Percentiles rank a stretch among this genome's conserved stretches.
phyloP scores from a whole-genome alignment of 2,329 filamentous ascomycete species.

The Hypoxylon rubiginosum region DNA sequence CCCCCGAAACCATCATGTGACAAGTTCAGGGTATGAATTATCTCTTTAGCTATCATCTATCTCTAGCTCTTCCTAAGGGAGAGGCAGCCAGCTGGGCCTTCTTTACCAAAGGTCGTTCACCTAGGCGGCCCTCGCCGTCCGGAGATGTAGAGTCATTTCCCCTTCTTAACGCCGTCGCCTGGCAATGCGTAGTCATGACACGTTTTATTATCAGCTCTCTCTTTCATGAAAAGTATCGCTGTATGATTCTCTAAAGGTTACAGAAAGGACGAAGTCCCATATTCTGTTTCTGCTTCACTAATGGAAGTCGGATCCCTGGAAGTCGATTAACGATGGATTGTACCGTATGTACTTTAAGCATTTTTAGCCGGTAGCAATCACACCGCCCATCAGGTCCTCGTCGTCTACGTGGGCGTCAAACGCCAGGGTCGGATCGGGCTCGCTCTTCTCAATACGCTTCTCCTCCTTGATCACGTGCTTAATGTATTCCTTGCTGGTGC shows the following conservation, averaged over 20 bases:
- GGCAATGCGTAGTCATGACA: constrained; percentile 18
- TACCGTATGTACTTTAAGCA: no score
- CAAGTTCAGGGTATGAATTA: constrained; percentile 2
- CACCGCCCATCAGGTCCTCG: constrained; percentile 71
- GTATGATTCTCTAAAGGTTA: neutral
- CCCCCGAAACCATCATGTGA: neutral
- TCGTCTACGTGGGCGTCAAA: constrained; percentile 68
- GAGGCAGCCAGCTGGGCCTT: constrained; percentile 5
- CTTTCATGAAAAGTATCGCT: neutral
- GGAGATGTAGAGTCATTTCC: constrained; percentile 4
- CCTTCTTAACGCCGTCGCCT: constrained; percentile 29
- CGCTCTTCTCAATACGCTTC: constrained; percentile 60
- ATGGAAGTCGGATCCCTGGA: no score
- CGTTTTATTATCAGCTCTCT: neutral
- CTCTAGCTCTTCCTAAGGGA: constrained; percentile 16
- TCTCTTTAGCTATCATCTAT: constrained; percentile 13
- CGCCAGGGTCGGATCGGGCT: constrained; percentile 53
- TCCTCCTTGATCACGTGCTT: constrained; percentile 62
- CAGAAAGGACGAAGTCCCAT: neutral
- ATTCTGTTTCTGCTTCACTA: neutral
- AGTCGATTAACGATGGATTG: neutral
- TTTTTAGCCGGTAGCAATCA: constrained; percentile 43
- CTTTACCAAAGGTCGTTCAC: constrained; percentile 1
- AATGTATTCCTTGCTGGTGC: constrained; percentile 69
- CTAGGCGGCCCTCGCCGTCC: constrained; percentile 10